Conservation (phyloP, 2,329 filamentous ascomycete species). For the Penicillium psychrosexuale region DNA sequence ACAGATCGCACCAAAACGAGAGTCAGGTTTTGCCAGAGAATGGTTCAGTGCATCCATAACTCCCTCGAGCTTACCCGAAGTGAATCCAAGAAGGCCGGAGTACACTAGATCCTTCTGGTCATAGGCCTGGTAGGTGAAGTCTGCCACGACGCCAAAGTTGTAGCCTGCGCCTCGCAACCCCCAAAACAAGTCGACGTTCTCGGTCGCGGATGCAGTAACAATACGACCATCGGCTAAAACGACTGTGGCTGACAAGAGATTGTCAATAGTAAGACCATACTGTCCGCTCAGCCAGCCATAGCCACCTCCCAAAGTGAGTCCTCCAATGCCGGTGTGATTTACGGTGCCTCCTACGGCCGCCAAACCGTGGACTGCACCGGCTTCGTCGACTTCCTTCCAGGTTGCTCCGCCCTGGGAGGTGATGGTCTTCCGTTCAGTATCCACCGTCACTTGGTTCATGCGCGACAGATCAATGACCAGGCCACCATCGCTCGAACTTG, state of each 20-base stretch:
- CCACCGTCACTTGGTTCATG: conserved; percentile 52
- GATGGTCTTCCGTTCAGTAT: conserved; percentile 47
- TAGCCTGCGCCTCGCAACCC: conserved; percentile 46
- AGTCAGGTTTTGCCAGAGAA: conserved; percentile 56
- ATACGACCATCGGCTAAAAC: conserved; percentile 43
- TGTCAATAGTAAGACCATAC: conserved; percentile 55
- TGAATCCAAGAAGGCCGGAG: conserved; percentile 31
- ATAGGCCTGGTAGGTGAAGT: conserved; percentile 43
- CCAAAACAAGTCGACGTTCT: conserved; percentile 53
- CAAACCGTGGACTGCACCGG: conserved; percentile 51
- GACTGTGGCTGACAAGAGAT: conserved; percentile 41
- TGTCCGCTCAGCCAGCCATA: conserved; percentile 56
- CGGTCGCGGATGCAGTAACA: conserved; percentile 38
- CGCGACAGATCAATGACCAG: conserved; percentile 56
- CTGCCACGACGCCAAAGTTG: conserved; percentile 47
- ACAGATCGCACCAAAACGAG: conserved; percentile 47
- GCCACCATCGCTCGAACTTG: conserved; percentile 54
- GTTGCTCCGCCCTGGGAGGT: conserved; percentile 53
- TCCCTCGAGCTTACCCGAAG: conserved; percentile 23
- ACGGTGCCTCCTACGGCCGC: conserved; percentile 62
- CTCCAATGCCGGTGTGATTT: conserved; percentile 61
- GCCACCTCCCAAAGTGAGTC: conserved; percentile 57
- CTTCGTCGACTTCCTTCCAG: conserved; percentile 57
- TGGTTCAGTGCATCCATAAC: conserved; percentile 33
- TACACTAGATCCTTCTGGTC: conserved; percentile 35